Conservation (phyloP, 176 grass and related monocot species). For the Luzula sylvatica region DNA sequence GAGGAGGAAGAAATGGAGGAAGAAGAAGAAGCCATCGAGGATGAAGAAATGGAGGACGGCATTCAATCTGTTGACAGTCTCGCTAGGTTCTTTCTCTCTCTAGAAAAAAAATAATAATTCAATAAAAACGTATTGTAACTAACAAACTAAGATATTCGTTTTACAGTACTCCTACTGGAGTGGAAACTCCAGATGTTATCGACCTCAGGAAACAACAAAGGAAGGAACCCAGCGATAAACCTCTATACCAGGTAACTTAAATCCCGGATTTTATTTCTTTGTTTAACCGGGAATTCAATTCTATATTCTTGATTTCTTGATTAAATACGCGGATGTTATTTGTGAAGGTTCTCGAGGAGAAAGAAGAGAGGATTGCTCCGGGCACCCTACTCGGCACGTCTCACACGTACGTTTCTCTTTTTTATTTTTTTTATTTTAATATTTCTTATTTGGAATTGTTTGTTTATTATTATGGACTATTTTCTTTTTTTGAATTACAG, state of each 20-base stretch:
- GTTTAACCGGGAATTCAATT: background rate
- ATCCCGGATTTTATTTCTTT: background rate
- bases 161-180: conserved; percentile 79
- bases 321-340: background rate
- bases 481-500: conserved; percentile 26
- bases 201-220: conserved; percentile 87
- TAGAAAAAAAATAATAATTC: too few species aligned
- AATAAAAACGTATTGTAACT: background rate
- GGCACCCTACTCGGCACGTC: conserved; percentile 56
- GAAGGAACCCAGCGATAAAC: conserved; percentile 77
- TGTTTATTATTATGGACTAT: background rate
- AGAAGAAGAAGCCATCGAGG: conserved; percentile 43
- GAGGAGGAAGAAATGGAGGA: conserved; percentile 41
- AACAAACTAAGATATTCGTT: background rate
- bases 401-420: conserved; percentile 46
- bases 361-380: conserved; percentile 60
- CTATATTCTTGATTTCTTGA: background rate
- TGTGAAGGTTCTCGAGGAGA: conserved; percentile 57
- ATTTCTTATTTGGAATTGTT: background rate
- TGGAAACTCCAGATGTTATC: conserved; percentile 95
- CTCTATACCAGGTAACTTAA: conserved; percentile 57
- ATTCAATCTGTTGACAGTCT: conserved; percentile 81
- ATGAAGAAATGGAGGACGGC: conserved; percentile 76
- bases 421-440: conserved; percentile 6
- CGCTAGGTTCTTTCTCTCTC: conserved; percentile 36